Base-by-base conservation (phyloP, 306 rosid species). In the Lithocarpus polystachyus region DNA sequence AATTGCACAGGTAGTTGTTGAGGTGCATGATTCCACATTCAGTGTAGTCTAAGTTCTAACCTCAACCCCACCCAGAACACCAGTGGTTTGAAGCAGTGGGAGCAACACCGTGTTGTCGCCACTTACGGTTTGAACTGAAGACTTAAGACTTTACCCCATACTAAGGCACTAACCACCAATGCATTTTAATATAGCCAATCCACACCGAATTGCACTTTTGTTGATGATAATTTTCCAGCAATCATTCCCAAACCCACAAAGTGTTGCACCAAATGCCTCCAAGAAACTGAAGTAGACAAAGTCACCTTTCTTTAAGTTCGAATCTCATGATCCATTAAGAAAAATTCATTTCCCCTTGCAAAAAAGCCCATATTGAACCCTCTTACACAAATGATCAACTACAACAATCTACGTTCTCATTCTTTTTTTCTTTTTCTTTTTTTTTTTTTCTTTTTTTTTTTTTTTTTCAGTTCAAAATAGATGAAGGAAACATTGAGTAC, bases 381-480 rank as follows among this genome's bases (percentile, higher is more conserved):
- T 8, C 48, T 20, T 67, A 19, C 48, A 74, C n/a, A 74, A 59
- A 69, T 28, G 60, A 22, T n/a, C 52, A 69, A 17, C 13, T 26
- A 45, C 68, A 67, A 45, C 82, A 73, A 73, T 31, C 74, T 22
- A 23, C 14, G 53, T n/a, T 24, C 77, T 69, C 53, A 4, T 59
- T 45, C 74, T 14, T 71, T 9, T 40, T 18, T 77, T 56, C 62
- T n/a, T n/a, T n/a, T 8, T 29, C 8, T 67, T 74, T 33, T 73
- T 8, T 29, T 13, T 67, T 74, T 33, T 73, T n/a, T n/a, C n/a
- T n/a, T n/a, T 14, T 71, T 9, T 40, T 14, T 71, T 9, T 40
- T 8, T 29, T 13, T 67, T 74, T 33, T 73, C 53, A 5, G 56
- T 54, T 52, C 20, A 13, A 37, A 71, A 65, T 57, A 69, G 40